These are phyloP conservation scores for Penicillium turbatum DNA, from an alignment of 495 filamentous ascomycete species.

Conservation along the genomic window DNA sequence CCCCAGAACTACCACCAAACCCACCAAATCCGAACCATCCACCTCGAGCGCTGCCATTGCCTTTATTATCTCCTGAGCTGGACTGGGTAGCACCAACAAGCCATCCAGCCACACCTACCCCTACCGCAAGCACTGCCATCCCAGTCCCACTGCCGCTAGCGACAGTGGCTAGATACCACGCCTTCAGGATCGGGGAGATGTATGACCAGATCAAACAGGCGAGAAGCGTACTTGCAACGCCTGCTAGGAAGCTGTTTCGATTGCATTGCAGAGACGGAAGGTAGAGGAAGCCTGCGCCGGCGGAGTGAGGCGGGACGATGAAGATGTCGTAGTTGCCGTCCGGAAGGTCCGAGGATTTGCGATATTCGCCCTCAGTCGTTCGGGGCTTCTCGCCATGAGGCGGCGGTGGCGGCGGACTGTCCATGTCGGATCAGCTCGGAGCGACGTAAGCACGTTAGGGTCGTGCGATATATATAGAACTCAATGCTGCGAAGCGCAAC, in stretches of 20 bases:
- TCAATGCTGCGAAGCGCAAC: neutral
- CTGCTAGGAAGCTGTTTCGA: slow-evolving; percentile 86
- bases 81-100: slow-evolving; percentile 63
- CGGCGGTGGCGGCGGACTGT: slow-evolving; percentile 57
- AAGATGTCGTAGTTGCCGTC: slow-evolving; percentile 93
- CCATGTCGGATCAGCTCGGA: slow-evolving; percentile 27
- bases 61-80: slow-evolving; percentile 7
- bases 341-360: slow-evolving; percentile 59
- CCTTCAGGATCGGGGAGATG: slow-evolving; percentile 62
- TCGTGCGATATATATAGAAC: neutral
- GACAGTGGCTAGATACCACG: slow-evolving; percentile 63
- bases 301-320: slow-evolving; percentile 89
- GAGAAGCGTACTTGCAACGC: slow-evolving; percentile 67
- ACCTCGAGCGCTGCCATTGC: slow-evolving; percentile 23
- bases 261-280: slow-evolving; percentile 82
- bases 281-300: slow-evolving; percentile 88
- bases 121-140: slow-evolving; percentile 57
- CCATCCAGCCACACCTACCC: slow-evolving; percentile 73
- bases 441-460: neutral
- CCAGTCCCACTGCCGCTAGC: slow-evolving; percentile 58
- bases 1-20: slow-evolving; percentile 8
- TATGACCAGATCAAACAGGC: slow-evolving; percentile 59
- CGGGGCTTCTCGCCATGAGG: slow-evolving; percentile 67
- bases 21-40: slow-evolving; percentile 17
- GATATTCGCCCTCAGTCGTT: slow-evolving; percentile 45